Evolutionary conservation across 768 basidiomycete species (phyloP).

Genomic region (Lepiota brunneoincarnata): DNA sequence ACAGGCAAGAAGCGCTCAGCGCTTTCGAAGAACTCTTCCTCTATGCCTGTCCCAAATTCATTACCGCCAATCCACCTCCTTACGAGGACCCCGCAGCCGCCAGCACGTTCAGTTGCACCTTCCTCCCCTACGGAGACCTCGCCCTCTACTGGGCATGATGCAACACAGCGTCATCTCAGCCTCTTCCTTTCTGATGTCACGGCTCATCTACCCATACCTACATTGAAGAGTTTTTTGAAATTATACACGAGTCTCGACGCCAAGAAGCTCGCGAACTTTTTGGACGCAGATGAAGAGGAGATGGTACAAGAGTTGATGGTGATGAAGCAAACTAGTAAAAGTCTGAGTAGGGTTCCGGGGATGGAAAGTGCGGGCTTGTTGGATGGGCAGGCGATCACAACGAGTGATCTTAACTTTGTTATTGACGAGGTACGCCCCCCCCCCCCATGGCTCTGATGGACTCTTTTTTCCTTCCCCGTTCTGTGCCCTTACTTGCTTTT

Average conservation of each 20-base stretch:
- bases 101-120: conserved; percentile 42
- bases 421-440: conserved; percentile 79
- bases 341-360: conserved; percentile 64
- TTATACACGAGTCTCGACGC: conserved; percentile 94
- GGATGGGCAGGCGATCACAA: conserved; percentile 83
- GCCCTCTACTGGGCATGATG: conserved; percentile 48
- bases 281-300: conserved; percentile 90
- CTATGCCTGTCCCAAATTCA: conserved; percentile 96
- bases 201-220: conserved; percentile 75
- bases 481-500: background rate
- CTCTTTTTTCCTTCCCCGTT: background rate
- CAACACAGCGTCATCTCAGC: conserved; percentile 78
- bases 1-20: conserved; percentile 66
- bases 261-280: conserved; percentile 87
- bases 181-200: conserved; percentile 83
- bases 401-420: conserved; percentile 93
- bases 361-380: conserved; percentile 57
- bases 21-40: conserved; percentile 93
- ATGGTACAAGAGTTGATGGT: conserved; percentile 97
- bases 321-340: conserved; percentile 85
- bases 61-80: conserved; percentile 90
- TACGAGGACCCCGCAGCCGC: conserved; percentile 78
- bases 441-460: too few species aligned
- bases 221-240: conserved; percentile 88
- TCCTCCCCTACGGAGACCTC: conserved; percentile 33